A percentile compares a stretch with the other conserved stretches of the same genome.
Evolutionary conservation across 2,329 filamentous ascomycete genomes (phyloP).

Genomic region (Parafenestella ontariensis): DNA sequence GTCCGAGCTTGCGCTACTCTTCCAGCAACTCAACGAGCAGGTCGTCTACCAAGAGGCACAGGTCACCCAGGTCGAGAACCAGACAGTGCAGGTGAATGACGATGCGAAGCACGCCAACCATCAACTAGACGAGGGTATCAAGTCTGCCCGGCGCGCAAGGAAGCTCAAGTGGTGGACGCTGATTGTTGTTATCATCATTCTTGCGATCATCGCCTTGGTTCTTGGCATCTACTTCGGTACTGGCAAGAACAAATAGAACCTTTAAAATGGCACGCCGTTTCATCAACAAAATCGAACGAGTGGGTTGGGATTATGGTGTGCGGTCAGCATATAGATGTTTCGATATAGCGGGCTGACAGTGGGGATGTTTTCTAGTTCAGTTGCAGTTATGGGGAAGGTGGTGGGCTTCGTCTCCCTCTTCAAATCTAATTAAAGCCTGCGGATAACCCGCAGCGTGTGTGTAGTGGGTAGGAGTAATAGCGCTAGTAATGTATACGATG

Average conservation of each 20-base stretch:
- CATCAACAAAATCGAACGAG: constrained; percentile 10
- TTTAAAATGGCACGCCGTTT: background rate
- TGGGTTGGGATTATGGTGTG: background rate
- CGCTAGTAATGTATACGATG: background rate
- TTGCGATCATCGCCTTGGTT: constrained; percentile 58
- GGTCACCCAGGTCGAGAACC: constrained; percentile 67
- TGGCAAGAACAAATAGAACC: constrained; percentile 16
- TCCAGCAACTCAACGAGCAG: constrained; percentile 76
- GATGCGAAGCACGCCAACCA: constrained; percentile 74
- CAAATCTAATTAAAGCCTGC: constrained; percentile 15
- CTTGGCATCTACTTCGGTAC: constrained; percentile 59
- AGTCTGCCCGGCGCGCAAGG: constrained; percentile 69
- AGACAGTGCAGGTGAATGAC: constrained; percentile 69
- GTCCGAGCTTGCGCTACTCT: constrained; percentile 71
- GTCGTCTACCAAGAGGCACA: constrained; percentile 75
- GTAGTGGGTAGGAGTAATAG: constrained; percentile 1
- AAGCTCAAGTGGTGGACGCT: constrained; percentile 86
- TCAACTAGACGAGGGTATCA: constrained; percentile 72
- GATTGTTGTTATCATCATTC: constrained; percentile 60
- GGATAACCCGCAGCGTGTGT: constrained; percentile 5
- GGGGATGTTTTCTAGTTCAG: background rate
- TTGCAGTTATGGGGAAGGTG: background rate
- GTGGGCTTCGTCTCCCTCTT: constrained; percentile 5
- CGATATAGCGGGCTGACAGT: background rate
- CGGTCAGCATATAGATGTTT: background rate